Evolutionary conservation across 768 basidiomycete species (phyloP).

Genomic region (Boletus eberwhitei): DNA sequence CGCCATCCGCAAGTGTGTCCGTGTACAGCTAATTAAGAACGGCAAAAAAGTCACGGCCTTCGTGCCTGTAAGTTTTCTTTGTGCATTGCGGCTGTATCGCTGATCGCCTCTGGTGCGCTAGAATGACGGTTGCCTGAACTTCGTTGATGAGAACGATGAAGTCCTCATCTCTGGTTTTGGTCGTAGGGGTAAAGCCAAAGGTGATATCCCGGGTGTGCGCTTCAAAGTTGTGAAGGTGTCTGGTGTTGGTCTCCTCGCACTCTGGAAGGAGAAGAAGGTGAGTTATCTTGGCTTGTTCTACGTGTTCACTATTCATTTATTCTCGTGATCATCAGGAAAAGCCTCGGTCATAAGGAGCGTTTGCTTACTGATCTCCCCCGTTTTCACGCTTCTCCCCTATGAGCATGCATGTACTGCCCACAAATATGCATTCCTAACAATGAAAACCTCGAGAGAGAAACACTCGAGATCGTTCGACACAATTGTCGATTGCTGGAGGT

Average conservation of each 20-base stretch:
- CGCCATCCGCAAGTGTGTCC: conserved; percentile 99
- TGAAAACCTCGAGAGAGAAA: conserved; percentile 9
- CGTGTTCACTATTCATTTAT: not conserved
- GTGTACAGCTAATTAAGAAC: conserved; percentile 99
- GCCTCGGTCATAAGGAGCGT: conserved; percentile 52
- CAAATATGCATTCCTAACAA: conserved; percentile 19
- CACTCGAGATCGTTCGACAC: not conserved
- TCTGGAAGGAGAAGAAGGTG: conserved; percentile 99
- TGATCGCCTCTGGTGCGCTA: conserved; percentile 29
- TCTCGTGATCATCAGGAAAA: conserved; percentile 52
- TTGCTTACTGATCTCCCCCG: not conserved
- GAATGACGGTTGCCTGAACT: conserved; percentile 98
- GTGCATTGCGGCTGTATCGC: not conserved
- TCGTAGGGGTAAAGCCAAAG: conserved; percentile 99
- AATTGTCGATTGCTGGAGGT: not conserved
- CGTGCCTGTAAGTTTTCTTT: conserved; percentile 73
- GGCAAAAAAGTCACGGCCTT: conserved; percentile 99
- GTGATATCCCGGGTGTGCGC: conserved; percentile 99
- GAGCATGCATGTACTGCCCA: conserved; percentile 29
- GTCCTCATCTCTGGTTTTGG: conserved; percentile 99
- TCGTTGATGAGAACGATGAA: conserved; percentile 99
- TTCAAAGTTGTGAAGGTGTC: conserved; percentile 99
- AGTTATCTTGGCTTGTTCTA: conserved; percentile 21
- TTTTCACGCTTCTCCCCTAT: conserved; percentile 15
- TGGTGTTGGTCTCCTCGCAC: conserved; percentile 94